phyloP scores from a whole-genome alignment of 768 basidiomycete species.

The Lactarius evosmus region DNA sequence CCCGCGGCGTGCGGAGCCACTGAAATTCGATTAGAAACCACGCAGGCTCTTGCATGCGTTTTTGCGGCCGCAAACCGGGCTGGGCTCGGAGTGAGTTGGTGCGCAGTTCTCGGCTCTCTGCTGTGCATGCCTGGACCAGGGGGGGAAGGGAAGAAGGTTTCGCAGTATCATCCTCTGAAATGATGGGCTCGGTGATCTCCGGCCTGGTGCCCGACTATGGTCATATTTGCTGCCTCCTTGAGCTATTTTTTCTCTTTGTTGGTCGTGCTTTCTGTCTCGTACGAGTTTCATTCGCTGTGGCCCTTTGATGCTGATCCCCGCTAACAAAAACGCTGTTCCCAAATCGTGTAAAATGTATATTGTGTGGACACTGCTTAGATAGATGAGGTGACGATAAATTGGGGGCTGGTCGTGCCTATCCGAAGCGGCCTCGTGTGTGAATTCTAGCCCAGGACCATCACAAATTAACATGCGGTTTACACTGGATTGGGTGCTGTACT shows the following conservation, averaged over 20 bases:
- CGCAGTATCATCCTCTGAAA: conserved; percentile 4
- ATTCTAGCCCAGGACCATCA: conserved; percentile 20
- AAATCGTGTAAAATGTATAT: conserved; percentile 13
- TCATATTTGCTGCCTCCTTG: conserved; percentile 13
- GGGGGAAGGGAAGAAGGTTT: neutral
- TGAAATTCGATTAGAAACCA: conserved; percentile 20
- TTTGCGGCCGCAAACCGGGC: conserved; percentile 9
- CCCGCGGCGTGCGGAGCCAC: conserved; percentile 22
- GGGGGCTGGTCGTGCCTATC: neutral
- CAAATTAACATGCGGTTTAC: conserved; percentile 1
- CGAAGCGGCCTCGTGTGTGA: conserved; percentile 12
- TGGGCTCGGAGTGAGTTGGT: conserved; percentile 3
- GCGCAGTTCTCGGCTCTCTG: neutral
- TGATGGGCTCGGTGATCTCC: conserved; percentile 9
- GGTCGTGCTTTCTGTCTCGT: neutral
- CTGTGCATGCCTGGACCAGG: neutral
- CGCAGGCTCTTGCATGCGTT: neutral
- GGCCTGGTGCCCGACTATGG: conserved; percentile 18
- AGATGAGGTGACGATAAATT: conserved; percentile 16
- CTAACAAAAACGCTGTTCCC: neutral
- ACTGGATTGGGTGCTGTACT: conserved; percentile 8
- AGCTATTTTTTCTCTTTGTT: neutral
- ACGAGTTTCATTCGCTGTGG: neutral
- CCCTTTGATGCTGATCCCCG: conserved; percentile 19
- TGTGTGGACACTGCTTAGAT: conserved; percentile 1